Evolutionary conservation across 768 basidiomycete species (phyloP).

Genomic region (Trametes meyenii): DNA sequence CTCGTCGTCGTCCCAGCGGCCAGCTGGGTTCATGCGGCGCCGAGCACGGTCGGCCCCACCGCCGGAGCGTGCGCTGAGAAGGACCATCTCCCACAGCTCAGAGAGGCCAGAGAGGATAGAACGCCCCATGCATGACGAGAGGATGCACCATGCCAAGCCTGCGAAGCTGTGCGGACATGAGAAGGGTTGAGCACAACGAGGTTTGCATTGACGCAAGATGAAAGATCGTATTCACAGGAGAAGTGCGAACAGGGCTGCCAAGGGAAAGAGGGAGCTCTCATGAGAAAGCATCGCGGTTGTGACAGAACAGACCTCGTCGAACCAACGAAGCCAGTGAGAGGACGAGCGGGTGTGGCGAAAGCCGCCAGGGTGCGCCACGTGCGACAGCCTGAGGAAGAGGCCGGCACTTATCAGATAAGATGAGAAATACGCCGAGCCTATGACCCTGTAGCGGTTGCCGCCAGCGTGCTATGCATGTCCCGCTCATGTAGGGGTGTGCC

Average conservation of each 20-base stretch:
- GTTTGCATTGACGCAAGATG: neutral
- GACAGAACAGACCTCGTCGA: neutral
- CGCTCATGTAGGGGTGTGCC: neutral
- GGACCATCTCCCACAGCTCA: constrained; percentile 50
- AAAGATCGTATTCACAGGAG: constrained; percentile 46
- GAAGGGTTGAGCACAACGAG: neutral
- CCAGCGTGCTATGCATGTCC: too few species aligned
- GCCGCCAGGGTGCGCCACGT: constrained; percentile 10
- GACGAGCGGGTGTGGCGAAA: neutral
- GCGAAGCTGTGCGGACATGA: constrained; percentile 44
- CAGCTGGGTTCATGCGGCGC: constrained; percentile 39
- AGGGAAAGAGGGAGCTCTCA: constrained; percentile 29
- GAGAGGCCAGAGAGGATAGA: constrained; percentile 48
- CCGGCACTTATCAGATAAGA: constrained; percentile 23
- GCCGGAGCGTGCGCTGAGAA: constrained; percentile 43
- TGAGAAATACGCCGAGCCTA: constrained; percentile 16
- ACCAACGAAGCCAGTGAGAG: too few species aligned
- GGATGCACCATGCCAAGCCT: constrained; percentile 62
- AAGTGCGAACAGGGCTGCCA: constrained; percentile 50
- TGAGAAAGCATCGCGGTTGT: constrained; percentile 16
- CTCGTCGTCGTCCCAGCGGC: constrained; percentile 45
- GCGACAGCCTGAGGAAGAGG: neutral
- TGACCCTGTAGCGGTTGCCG: neutral
- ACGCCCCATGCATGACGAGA: constrained; percentile 68
- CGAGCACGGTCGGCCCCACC: constrained; percentile 29